Evolutionary conservation across 2,329 filamentous ascomycete species (phyloP), one percentile per base, ranked within the genome.

Genomic region (Fusarium pininemorale): DNA sequence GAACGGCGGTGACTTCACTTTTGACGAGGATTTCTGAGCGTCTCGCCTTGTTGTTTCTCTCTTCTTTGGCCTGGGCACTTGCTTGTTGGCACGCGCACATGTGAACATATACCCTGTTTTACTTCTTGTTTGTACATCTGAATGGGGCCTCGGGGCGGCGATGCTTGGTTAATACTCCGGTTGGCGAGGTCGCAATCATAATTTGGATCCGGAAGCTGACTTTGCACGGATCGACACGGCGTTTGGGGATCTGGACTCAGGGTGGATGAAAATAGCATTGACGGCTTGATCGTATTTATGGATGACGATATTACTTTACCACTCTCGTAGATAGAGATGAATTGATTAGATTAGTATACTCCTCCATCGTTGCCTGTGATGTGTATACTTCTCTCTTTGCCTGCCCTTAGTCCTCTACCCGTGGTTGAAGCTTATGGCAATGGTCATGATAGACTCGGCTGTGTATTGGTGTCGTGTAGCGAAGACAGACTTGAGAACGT

Each of bases 11-110:
- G 94, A 96, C 86, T 97, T 99, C 86, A 89, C 85, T 83, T 98
- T 99, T 80, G 95, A 98, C 78, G 96, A 98, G 77, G 96, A 99
- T 86, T 99, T 99, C 82, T 98, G 94, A 88, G 87, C 82, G 73
- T 55, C 51, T 79, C 68, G 67, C 70, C 47, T 58, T 35, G 14
- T 42, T 28, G n/a, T 53, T 66, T 62, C 42, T 51, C 47, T 56
- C 62, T 66, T 32, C 58, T 64, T 53, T 53, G 51, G 26, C 50
- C 51, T 69, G 54, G 47, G 61, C 45, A 30, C n/a, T 47, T 39
- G 54, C 51, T 37, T 32, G 28, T 41, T 26, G 62, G 58, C 63
- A 57, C 55, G 58, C 66, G 56, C 58, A 75, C 45, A 74, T 66
- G 55, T 61, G 50, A 64, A 69, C 69, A 71, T 78, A 79, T 79